phyloP scores from a whole-genome alignment of 495 filamentous ascomycete species.

The Articulospora tetracladia region DNA sequence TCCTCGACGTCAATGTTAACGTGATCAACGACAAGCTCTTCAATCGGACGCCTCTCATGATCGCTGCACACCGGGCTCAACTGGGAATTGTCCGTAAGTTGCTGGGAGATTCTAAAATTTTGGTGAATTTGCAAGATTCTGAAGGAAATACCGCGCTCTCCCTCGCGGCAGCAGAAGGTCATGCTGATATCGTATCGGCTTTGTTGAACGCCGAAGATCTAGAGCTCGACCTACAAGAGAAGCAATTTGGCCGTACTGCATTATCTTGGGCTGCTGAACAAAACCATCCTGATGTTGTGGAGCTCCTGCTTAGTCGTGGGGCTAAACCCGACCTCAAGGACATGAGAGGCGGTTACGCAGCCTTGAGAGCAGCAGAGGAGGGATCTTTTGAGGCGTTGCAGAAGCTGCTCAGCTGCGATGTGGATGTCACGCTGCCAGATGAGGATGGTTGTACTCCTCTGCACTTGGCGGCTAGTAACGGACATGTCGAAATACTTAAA shows the following conservation, averaged over 20 bases:
- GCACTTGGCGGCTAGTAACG: slow-evolving; percentile 18
- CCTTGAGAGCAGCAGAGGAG: slow-evolving; percentile 15
- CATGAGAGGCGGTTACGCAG: slow-evolving; percentile 3
- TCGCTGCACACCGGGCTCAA: slow-evolving; percentile 4
- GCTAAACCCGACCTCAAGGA: slow-evolving; percentile 13
- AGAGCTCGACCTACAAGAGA: slow-evolving; percentile 9
- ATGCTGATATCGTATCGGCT: slow-evolving; percentile 10
- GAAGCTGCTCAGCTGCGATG: slow-evolving; percentile 3
- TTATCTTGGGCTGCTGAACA: slow-evolving; percentile 16
- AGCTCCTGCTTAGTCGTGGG: neutral
- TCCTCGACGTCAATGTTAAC: slow-evolving; percentile 1
- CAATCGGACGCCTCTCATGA: slow-evolving; percentile 21
- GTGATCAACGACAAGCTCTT: neutral
- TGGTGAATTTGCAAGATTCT: slow-evolving; percentile 16
- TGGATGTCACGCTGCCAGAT: slow-evolving; percentile 15
- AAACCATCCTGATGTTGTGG: slow-evolving; percentile 1
- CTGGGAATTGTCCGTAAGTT: slow-evolving; percentile 7
- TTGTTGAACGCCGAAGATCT: slow-evolving; percentile 12
- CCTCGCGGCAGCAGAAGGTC: slow-evolving; percentile 6
- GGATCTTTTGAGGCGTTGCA: slow-evolving; percentile 5
- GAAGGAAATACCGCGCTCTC: slow-evolving; percentile 17
- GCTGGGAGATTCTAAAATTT: slow-evolving; percentile 8
- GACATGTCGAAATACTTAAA: slow-evolving; percentile 10
- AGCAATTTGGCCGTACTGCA: slow-evolving; percentile 7
- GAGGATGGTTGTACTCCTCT: slow-evolving; percentile 18